phyloP scores from a whole-genome alignment of 768 basidiomycete species.

The Suillus subaureus region DNA sequence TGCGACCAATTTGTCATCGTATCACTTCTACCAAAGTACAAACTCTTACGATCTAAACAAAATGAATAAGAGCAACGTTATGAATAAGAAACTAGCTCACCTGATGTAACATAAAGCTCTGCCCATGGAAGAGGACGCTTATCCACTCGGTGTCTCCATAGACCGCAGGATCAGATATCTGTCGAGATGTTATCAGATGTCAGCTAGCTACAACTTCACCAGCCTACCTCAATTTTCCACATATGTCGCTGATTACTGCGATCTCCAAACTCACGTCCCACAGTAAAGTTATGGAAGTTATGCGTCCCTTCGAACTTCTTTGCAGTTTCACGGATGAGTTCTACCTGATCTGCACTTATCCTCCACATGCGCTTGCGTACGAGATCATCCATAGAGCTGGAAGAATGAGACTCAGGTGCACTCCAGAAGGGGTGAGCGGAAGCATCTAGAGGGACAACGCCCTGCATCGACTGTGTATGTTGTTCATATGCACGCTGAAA shows the following conservation, averaged over 20 bases:
- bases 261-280: slow-evolving; percentile 83
- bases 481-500: slow-evolving; percentile 50
- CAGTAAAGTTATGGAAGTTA: slow-evolving; percentile 98
- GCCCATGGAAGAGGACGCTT: slow-evolving; percentile 90
- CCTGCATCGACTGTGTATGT: slow-evolving; percentile 29
- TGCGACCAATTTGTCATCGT: slow-evolving; percentile 33
- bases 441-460: slow-evolving; percentile 19
- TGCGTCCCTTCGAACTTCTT: slow-evolving; percentile 83
- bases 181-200: background rate
- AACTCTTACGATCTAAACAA: slow-evolving; percentile 32
- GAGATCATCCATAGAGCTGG: slow-evolving; percentile 59
- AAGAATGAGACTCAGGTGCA: slow-evolving; percentile 33
- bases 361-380: slow-evolving; percentile 75
- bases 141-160: slow-evolving; percentile 96
- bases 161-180: slow-evolving; percentile 86
- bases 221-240: slow-evolving; percentile 76
- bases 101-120: slow-evolving; percentile 99
- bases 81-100: slow-evolving; percentile 44
- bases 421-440: slow-evolving; percentile 66
- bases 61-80: slow-evolving; percentile 27
- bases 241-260: slow-evolving; percentile 84
- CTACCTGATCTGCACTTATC: slow-evolving; percentile 52
- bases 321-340: slow-evolving; percentile 55
- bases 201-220: background rate
- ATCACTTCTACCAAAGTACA: background rate